Percentiles rank a stretch among this genome's conserved stretches.
Conservation (phyloP, 495 filamentous ascomycete genomes). For the Neurospora sp. region DNA sequence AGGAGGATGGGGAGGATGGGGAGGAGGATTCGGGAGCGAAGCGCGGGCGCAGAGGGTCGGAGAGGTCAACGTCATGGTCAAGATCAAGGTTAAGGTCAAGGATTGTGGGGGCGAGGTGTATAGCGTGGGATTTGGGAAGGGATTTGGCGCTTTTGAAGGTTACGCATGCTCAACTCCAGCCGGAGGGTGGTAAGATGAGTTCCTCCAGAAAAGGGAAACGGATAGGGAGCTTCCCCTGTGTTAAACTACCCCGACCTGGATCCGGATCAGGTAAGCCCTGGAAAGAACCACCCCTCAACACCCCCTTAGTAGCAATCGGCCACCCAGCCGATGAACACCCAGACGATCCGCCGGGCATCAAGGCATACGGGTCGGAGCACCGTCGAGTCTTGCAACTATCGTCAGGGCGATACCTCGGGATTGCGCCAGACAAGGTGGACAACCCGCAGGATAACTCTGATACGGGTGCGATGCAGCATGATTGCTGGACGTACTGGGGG, state of each 20-base stretch:
- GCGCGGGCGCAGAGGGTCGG: background rate
- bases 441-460: slow-evolving; percentile 37
- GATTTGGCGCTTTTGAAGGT: slow-evolving; percentile 34
- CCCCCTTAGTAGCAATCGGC: slow-evolving; percentile 24
- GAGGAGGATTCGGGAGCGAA: background rate
- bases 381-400: slow-evolving; percentile 29
- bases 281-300: background rate
- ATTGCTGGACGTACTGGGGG: slow-evolving; percentile 48
- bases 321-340: slow-evolving; percentile 38
- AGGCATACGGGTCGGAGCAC: slow-evolving; percentile 21
- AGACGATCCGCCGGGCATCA: slow-evolving; percentile 13
- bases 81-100: slow-evolving; percentile 9
- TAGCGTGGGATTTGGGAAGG: slow-evolving; percentile 26
- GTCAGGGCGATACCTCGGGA: slow-evolving; percentile 26
- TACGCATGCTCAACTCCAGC: slow-evolving; percentile 15
- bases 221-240: background rate
- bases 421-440: slow-evolving; percentile 16
- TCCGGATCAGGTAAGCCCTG: background rate
- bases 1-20: background rate
- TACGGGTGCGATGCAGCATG: slow-evolving; percentile 39
- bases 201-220: no score
- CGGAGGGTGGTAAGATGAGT: no score
- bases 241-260: background rate
- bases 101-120: slow-evolving; percentile 25
- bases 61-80: slow-evolving; percentile 12